These are phyloP conservation scores for Russula foetens DNA, from an alignment of 768 basidiomycete species.

Conservation along the genomic window DNA sequence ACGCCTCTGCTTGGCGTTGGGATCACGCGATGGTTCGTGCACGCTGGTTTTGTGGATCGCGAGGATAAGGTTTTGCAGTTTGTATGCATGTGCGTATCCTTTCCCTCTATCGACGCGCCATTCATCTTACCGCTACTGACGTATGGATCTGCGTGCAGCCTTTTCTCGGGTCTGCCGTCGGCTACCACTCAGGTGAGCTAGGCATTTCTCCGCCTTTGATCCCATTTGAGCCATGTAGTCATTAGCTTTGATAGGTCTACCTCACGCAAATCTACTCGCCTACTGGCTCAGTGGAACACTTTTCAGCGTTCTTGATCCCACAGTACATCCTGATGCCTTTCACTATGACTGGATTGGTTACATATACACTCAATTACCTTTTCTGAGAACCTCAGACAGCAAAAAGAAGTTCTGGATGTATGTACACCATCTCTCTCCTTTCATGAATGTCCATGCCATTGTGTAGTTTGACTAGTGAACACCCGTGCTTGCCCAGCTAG, in stretches of 20 bases:
- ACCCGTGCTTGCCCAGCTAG: no score
- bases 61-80: slow-evolving; percentile 55
- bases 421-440: no score
- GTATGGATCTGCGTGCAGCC: slow-evolving; percentile 45
- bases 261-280: slow-evolving; percentile 61
- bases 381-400: slow-evolving; percentile 1
- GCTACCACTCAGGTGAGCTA: slow-evolving; percentile 14
- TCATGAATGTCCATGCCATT: neutral
- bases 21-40: slow-evolving; percentile 42
- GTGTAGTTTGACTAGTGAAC: no score
- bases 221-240: neutral
- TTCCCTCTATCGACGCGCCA: slow-evolving; percentile 20
- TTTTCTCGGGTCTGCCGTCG: slow-evolving; percentile 16
- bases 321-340: slow-evolving; percentile 25
- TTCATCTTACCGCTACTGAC: slow-evolving; percentile 37
- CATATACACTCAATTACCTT: slow-evolving; percentile 16
- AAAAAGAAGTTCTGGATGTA: neutral
- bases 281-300: slow-evolving; percentile 53
- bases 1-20: slow-evolving; percentile 55
- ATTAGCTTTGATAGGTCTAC: slow-evolving; percentile 35
- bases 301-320: slow-evolving; percentile 56
- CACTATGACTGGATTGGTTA: slow-evolving; percentile 16
- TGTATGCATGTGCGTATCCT: slow-evolving; percentile 52
- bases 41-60: slow-evolving; percentile 36
- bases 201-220: no score